Conservation (phyloP, 2,329 filamentous ascomycete genomes). For the Arthroderma sp. region DNA sequence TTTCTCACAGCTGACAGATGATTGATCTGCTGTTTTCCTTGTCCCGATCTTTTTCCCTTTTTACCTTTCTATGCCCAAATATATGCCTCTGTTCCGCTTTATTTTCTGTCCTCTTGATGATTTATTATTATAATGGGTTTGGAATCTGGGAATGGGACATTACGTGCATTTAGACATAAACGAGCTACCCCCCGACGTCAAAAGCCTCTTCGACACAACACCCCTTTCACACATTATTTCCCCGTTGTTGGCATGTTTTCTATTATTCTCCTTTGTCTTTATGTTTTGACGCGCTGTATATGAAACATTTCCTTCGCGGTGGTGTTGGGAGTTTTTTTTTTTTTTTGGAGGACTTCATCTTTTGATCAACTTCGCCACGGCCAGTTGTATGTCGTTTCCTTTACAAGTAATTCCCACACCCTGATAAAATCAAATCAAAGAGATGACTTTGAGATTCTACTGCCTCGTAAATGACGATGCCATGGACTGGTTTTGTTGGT, state of each 20-base stretch:
- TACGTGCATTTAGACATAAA: conserved; percentile 2
- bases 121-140: conserved; percentile 5
- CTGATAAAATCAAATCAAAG: not conserved
- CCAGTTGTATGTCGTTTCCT: not conserved
- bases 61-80: not conserved
- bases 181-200: not conserved
- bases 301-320: not conserved
- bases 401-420: not conserved
- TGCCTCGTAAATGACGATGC: too few relatives aligned
- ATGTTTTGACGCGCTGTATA: not conserved
- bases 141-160: conserved; percentile 3
- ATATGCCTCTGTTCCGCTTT: conserved; percentile 4
- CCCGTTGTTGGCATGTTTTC: not conserved
- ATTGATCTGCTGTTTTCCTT: conserved; percentile 12
- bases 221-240: not conserved
- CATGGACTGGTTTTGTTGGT: too few relatives aligned
- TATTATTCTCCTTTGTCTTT: not conserved
- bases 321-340: not conserved
- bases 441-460: not conserved
- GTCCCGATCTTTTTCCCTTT: not conserved
- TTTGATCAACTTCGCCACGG: not conserved
- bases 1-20: conserved; percentile 48
- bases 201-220: not conserved
- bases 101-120: conserved; percentile 1
- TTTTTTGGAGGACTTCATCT: not conserved